Evolutionary conservation across 495 filamentous ascomycete genomes (phyloP), one percentile per base, ranked within the genome.

Genomic region (Schizothecium vesticola): DNA sequence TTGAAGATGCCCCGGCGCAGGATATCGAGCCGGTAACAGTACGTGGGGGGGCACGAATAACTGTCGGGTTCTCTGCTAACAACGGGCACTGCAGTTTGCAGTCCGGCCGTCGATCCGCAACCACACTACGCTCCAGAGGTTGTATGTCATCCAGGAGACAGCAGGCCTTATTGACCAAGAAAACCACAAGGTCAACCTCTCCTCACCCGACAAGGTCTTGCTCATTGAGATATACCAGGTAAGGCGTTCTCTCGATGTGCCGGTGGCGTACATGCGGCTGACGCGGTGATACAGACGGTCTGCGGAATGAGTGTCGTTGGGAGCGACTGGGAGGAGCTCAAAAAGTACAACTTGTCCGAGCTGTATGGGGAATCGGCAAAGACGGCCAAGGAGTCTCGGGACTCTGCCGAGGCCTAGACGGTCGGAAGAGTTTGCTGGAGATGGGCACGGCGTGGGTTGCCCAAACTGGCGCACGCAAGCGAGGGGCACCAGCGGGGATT

Each of bases 201-300:
- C 82, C 31, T 84, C 86, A 26, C 93, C 92, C 31, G 93, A 98
- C 78, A 81, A 91, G 69, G 84, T 95, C 29, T 93, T 99, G 71
- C 79, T 97, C 43, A 89, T 99, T 33, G 92, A 96, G 72, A 83
- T 99, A 23, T 94, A 91, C 76, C 89, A 95, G 86, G 94, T 96
- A 82, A 75, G 67, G 55, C 24, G n/a, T 16, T 43, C 11, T 64
- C 21, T 0, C 1, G 36, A 8, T 31, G 13, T 28, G 33, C 36
- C 13, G 16, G 26, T 12, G 9, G 56, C 26, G 55, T 65, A 58
- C 19, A 10, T 13, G 16, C 21, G 19, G 36, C n/a, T 23, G 19
- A 55, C n/a, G 29, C 69, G 59, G 60, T 64, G 57, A 26, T 31
- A 33, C 58, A 84, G 81, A 78, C 73, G 22, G 78, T 80, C 22